A percentile compares a stretch with the other conserved stretches of the same genome.
phyloP scores from a whole-genome alignment of 192 early-diverging fungal species.

The Coemansia sp. region DNA sequence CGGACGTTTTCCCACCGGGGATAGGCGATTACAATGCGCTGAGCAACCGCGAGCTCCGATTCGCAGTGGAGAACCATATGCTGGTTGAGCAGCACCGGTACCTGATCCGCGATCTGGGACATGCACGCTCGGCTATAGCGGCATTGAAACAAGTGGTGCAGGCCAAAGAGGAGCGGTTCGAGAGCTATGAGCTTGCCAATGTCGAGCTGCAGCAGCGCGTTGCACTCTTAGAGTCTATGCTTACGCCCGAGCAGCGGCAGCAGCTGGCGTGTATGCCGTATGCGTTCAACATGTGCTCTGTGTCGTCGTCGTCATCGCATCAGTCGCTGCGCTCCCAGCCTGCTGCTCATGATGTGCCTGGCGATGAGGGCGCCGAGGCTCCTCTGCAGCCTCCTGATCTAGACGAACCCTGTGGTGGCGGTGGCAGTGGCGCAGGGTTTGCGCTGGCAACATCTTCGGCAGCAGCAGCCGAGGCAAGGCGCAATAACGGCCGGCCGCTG shows the following conservation, averaged over 20 bases:
- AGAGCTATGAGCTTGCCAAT: constrained; percentile 38
- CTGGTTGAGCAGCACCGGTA: constrained; percentile 53
- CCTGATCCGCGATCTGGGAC: constrained; percentile 48
- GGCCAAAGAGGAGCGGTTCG: constrained; percentile 45
- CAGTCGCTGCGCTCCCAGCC: not conserved
- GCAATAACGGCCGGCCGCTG: constrained; percentile 27
- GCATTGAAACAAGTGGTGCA: constrained; percentile 52
- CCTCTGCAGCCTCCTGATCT: constrained; percentile 1
- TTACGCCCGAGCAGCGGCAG: constrained; percentile 31
- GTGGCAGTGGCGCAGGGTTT: too few species aligned
- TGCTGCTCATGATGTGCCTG: too few species aligned
- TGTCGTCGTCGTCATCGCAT: not conserved
- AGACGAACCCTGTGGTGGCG: constrained; percentile 1
- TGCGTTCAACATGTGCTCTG: not conserved
- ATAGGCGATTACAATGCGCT: constrained; percentile 10
- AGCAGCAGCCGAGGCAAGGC: not conserved
- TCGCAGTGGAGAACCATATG: constrained; percentile 53
- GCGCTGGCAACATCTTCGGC: too few species aligned
- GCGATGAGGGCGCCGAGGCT: not conserved
- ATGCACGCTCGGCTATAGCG: constrained; percentile 46
- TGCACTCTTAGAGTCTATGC: constrained; percentile 26
- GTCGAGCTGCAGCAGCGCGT: constrained; percentile 40
- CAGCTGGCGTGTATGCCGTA: constrained; percentile 26
- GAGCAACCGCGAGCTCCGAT: constrained; percentile 49
- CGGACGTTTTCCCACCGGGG: constrained; percentile 23